Evolutionary conservation across 73 alveolate genomes (phyloP).

Genomic region (Paraurostyla sp.): DNA sequence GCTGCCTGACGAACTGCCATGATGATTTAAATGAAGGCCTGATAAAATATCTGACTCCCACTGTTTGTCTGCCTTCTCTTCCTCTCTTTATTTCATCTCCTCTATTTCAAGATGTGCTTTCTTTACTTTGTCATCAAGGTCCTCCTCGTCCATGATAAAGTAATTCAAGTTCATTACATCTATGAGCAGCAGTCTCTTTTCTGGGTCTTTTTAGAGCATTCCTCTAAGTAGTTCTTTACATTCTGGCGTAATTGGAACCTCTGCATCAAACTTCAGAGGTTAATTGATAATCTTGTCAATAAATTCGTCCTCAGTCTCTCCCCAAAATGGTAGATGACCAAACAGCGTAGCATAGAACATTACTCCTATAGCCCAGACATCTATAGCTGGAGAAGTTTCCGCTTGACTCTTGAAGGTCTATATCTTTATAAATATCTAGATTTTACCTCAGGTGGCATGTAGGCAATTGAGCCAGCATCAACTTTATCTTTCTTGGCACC

Average conservation of each 20-base stretch:
- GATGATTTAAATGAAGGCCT: constrained; percentile 33
- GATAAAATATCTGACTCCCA: constrained; percentile 56
- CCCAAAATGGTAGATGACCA: constrained; percentile 68
- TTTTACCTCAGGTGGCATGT: constrained; percentile 80
- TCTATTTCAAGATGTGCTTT: constrained; percentile 5
- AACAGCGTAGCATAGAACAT: constrained; percentile 70
- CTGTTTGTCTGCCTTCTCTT: constrained; percentile 42
- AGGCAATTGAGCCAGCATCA: constrained; percentile 80
- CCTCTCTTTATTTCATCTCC: constrained; percentile 21
- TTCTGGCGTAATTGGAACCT: constrained; percentile 17
- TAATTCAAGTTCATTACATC: constrained; percentile 16
- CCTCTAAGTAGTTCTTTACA: constrained; percentile 45
- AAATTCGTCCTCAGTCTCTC: constrained; percentile 58
- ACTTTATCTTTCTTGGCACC: constrained; percentile 71
- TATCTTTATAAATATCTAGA: background rate
- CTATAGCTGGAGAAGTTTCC: constrained; percentile 70
- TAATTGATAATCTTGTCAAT: constrained; percentile 44
- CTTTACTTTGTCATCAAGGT: constrained; percentile 27
- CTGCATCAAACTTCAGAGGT: constrained; percentile 21
- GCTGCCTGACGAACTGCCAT: too few relatives aligned
- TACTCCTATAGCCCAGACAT: constrained; percentile 75
- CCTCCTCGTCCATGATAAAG: constrained; percentile 52
- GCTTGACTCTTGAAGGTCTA: constrained; percentile 20
- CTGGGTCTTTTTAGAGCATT: constrained; percentile 66
- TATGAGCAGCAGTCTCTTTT: constrained; percentile 32